These are phyloP conservation scores for Populus ilicifolia DNA, from an alignment of 345 rosid species.

Conservation along the genomic window DNA sequence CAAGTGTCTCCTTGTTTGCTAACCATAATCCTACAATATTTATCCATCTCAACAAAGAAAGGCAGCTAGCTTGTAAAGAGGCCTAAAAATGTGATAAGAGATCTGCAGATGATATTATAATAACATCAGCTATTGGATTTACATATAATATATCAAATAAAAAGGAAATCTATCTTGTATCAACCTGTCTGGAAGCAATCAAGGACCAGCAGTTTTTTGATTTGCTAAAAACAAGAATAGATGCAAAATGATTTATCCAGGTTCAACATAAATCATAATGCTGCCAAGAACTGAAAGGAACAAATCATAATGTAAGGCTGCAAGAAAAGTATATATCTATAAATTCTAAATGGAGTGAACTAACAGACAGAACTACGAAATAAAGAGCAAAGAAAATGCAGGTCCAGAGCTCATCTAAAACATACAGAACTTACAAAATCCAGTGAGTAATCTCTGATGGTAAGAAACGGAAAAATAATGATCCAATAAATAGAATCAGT, in stretches of 20 bases:
- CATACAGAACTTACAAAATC: slow-evolving; percentile 44
- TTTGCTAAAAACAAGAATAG: not conserved
- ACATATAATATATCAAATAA: too few relatives aligned
- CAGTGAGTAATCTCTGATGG: slow-evolving; percentile 42
- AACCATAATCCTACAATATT: not conserved
- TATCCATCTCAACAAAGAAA: too few relatives aligned
- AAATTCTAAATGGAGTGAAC: not conserved
- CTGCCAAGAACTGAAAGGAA: not conserved
- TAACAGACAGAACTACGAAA: not conserved
- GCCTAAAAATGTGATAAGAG: too few relatives aligned
- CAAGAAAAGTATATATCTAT: not conserved
- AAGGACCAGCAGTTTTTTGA: too few relatives aligned
- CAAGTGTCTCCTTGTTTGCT: not conserved
- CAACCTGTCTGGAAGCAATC: too few relatives aligned
- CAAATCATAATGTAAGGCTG: not conserved
- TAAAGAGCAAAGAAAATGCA: not conserved
- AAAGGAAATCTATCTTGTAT: too few relatives aligned
- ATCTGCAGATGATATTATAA: too few relatives aligned
- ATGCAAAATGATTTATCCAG: not conserved
- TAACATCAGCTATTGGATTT: too few relatives aligned
- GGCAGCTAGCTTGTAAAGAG: too few relatives aligned
- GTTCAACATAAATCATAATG: not conserved
- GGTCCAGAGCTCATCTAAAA: not conserved
- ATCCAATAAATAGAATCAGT: slow-evolving; percentile 64
- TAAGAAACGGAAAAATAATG: slow-evolving; percentile 59